These are phyloP conservation scores for Globisporangium radiosum DNA, from an alignment of 352 stramenopile species.

Conservation along the genomic window DNA sequence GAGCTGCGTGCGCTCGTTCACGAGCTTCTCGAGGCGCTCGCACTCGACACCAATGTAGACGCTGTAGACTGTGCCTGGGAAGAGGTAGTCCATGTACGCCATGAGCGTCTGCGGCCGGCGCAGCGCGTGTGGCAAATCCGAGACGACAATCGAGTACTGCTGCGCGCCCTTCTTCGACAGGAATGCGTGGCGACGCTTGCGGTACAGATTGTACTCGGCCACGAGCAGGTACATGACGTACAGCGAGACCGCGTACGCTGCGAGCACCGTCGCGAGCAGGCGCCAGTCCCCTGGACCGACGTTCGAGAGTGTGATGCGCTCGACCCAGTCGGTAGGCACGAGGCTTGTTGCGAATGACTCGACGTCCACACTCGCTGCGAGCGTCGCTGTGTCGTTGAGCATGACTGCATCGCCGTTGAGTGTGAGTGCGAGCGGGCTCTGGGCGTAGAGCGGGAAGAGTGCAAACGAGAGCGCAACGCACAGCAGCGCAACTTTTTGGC, in stretches of 20 bases:
- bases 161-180: conserved; percentile 43
- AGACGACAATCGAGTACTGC: conserved; percentile 73
- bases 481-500: conserved; percentile 58
- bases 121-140: conserved; percentile 47
- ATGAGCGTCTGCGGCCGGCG: conserved; percentile 49
- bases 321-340: conserved; percentile 44
- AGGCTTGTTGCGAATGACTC: conserved; percentile 22
- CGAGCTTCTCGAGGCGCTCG: conserved; percentile 39
- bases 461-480: conserved; percentile 42
- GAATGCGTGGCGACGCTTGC: conserved; percentile 12
- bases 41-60: conserved; percentile 76
- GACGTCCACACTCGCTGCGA: conserved; percentile 9
- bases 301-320: conserved; percentile 66
- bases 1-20: conserved; percentile 44
- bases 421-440: conserved; percentile 31
- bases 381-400: conserved; percentile 20
- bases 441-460: conserved; percentile 68
- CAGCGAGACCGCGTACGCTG: conserved; percentile 40
- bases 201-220: conserved; percentile 38
- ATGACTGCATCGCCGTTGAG: conserved; percentile 12
- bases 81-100: conserved; percentile 64
- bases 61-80: conserved; percentile 48
- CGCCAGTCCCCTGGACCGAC: conserved; percentile 54
- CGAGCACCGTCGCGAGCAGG: conserved; percentile 51
- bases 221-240: conserved; percentile 53